phyloP scores from a whole-genome alignment of 2,329 filamentous ascomycete species.

The Periconia sp. region DNA sequence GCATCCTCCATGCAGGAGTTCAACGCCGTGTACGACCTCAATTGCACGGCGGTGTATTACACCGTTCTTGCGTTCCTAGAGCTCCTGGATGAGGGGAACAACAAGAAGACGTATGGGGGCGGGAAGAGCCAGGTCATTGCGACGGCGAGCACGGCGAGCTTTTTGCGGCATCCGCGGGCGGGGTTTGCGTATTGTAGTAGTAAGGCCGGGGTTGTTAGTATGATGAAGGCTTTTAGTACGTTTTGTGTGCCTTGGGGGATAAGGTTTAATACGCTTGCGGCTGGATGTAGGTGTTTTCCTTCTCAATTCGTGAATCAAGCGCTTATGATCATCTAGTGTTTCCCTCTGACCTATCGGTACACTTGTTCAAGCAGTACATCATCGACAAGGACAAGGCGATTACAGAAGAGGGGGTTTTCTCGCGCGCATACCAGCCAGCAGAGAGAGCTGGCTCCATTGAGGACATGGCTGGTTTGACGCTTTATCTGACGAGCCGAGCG shows the following conservation, averaged over 20 bases:
- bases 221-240: conserved; percentile 52
- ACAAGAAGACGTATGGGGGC: conserved; percentile 4
- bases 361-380: background rate
- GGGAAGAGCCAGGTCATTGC: conserved; percentile 17
- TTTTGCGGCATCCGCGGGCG: conserved; percentile 2
- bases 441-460: conserved; percentile 42
- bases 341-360: conserved; percentile 16
- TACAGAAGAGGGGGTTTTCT: too few relatives aligned
- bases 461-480: conserved; percentile 48
- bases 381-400: background rate
- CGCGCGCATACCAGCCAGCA: conserved; percentile 3
- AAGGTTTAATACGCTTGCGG: conserved; percentile 52
- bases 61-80: conserved; percentile 45
- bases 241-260: conserved; percentile 43
- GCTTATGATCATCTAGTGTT: conserved; percentile 10
- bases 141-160: conserved; percentile 13
- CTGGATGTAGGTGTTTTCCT: conserved; percentile 33
- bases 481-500: conserved; percentile 48
- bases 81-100: conserved; percentile 44
- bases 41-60: conserved; percentile 44
- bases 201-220: conserved; percentile 50
- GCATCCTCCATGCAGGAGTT: too few relatives aligned
- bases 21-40: conserved; percentile 14
- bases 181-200: conserved; percentile 15
- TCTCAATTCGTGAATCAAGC: background rate